These are phyloP conservation scores for Chaetomidium leptoderma DNA, from an alignment of 495 filamentous ascomycete species.

Conservation along the genomic window DNA sequence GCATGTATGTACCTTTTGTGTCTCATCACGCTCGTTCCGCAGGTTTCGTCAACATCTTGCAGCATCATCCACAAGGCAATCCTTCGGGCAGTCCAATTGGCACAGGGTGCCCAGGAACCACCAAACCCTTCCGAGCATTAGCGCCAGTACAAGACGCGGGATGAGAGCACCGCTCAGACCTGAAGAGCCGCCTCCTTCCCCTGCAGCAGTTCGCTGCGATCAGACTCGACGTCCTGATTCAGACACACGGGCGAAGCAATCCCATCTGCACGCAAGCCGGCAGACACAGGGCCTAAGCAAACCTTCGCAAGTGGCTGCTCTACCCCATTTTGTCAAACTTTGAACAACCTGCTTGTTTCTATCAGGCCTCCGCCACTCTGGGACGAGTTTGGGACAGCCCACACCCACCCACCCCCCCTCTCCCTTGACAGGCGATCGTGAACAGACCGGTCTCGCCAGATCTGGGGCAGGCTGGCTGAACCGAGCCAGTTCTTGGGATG, in stretches of 20 bases:
- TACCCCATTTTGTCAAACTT: background rate
- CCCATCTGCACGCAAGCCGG: background rate
- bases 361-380: no score
- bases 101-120: background rate
- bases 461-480: no score
- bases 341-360: no score
- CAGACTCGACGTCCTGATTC: slow-evolving; percentile 7
- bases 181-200: slow-evolving; percentile 8
- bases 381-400: background rate
- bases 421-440: no score
- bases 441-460: no score
- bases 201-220: slow-evolving; percentile 26
- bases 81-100: background rate
- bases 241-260: background rate
- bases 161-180: slow-evolving; percentile 15
- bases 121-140: background rate
- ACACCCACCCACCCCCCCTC: no score
- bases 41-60: slow-evolving; percentile 6
- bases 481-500: no score
- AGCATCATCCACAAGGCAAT: background rate
- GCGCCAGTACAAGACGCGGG: background rate
- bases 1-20: background rate
- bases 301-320: background rate
- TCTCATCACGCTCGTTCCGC: background rate
- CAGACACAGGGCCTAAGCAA: background rate